Conservation (phyloP, 257 asterid species). For the Solanum lycopersicoides region DNA sequence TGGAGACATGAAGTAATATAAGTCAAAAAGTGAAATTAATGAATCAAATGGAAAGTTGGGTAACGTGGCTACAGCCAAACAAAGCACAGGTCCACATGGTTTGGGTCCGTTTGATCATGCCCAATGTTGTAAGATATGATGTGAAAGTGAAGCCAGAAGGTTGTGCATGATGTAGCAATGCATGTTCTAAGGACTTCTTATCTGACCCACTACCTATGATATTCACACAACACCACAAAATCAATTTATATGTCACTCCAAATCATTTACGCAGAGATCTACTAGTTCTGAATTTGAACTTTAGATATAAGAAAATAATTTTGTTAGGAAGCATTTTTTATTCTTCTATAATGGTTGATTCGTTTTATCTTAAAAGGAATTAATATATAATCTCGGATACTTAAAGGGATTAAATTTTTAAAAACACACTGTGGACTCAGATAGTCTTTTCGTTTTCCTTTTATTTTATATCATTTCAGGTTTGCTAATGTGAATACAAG, state of each 20-base stretch:
- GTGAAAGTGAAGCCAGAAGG: neutral
- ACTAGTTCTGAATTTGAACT: rapidly evolving
- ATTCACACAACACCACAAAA: neutral
- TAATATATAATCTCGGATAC: too few species aligned
- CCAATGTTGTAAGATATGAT: neutral
- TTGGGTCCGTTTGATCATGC: neutral
- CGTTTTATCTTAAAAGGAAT: too few species aligned
- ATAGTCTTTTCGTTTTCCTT: too few species aligned
- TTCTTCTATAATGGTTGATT: too few species aligned
- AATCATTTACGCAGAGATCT: too few species aligned
- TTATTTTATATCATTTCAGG: too few species aligned
- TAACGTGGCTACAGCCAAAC: neutral
- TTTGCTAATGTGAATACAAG: too few species aligned
- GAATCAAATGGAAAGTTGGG: neutral
- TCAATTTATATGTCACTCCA: neutral
- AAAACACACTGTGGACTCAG: too few species aligned
- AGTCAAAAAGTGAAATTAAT: neutral
- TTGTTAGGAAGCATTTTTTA: too few species aligned
- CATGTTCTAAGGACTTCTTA: neutral
- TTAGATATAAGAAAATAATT: too few species aligned
- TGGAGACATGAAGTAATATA: neutral
- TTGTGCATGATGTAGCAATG: neutral
- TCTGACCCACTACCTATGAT: neutral
- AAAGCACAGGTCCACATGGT: neutral
- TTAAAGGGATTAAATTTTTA: too few species aligned